Evolutionary conservation across 2,329 filamentous ascomycete species (phyloP), one percentile per base, ranked within the genome.

Genomic region (Colletotrichum kahawae): DNA sequence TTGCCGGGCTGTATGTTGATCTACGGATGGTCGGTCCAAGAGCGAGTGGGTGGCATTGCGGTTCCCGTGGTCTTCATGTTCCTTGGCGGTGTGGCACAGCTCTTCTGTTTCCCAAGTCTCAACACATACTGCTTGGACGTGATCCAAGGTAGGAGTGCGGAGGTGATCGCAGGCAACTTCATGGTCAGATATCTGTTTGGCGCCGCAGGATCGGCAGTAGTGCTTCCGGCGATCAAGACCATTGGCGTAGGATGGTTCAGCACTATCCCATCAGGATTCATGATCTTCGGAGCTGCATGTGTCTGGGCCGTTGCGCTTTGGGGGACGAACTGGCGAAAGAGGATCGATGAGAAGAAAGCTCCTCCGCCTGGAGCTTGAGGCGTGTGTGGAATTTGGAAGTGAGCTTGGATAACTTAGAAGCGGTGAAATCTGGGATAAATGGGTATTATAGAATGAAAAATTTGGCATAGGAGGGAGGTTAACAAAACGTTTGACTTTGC

Each of bases 241-340:
- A 93, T 97, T 70, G 95, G 95, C 5, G 92, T 96, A 1, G 95
- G 95, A 0, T 96, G 94, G 93, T 96, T 96, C 82, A 92, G 90
- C 64, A 96, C 94, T 2, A 93, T 96, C 74, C 86, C 84, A n/a
- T 79, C 70, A 24, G 57, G 29, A 14, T 75, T 76, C 16, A 34
- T 76, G 57, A 24, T 70, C 6, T 29, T 74, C 13, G 74, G 78
- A 21, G 87, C 72, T 2, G 5, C 57, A 27, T 12, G 72, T 16
- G 69, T 75, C 16, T 75, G 69, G 72, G 62, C 72, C 27, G 72
- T 75, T 10, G 69, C 72, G 18, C 43, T 75, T 29, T 75, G 72
- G 72, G 72, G 72, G 4, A 71, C 54, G 24, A 59, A 34, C 21
- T 75, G 72, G 72, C 69, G 72, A 9, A 60, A 48, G 33, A 65